phyloP scores from a whole-genome alignment of 129 eudicot genomes.

The Lonicera japonica region DNA sequence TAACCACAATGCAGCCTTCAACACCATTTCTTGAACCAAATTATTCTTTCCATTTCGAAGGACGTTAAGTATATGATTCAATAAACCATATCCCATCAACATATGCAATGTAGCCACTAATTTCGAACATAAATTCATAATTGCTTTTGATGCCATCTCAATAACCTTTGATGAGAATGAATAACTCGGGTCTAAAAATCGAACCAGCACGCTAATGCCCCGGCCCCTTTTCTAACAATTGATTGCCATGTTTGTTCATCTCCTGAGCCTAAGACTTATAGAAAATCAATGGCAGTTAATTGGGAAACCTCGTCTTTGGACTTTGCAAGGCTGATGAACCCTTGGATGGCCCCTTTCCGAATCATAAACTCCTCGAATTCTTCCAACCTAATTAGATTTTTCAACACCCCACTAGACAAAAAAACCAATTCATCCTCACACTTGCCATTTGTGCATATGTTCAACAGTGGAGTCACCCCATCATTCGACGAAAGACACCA shows the following conservation, averaged over 20 bases:
- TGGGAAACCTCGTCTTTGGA: conserved; percentile 56
- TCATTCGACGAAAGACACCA: conserved; percentile 90
- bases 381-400: conserved; percentile 69
- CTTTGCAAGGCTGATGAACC: conserved; percentile 40
- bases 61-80: conserved; percentile 60
- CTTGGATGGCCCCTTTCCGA: conserved; percentile 56
- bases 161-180: conserved; percentile 42
- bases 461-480: conserved; percentile 56
- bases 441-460: conserved; percentile 41
- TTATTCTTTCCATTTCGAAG: conserved; percentile 47
- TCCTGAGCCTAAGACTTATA: conserved; percentile 52
- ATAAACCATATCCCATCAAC: conserved; percentile 39
- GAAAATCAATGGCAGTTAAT: conserved; percentile 45
- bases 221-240: conserved; percentile 60
- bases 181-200: conserved; percentile 53
- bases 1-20: conserved; percentile 78
- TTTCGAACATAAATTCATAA: conserved; percentile 43
- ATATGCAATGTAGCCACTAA: conserved; percentile 22
- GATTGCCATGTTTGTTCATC: conserved; percentile 42
- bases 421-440: conserved; percentile 45
- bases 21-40: conserved; percentile 59
- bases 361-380: conserved; percentile 56
- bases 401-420: conserved; percentile 73
- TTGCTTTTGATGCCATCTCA: conserved; percentile 52
- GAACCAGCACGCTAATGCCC: conserved; percentile 48